Percentiles rank a stretch among this genome's conserved stretches.
These are phyloP conservation scores for Penicillium flavigenum DNA, from an alignment of 495 filamentous ascomycete genomes.

Conservation along the genomic window DNA sequence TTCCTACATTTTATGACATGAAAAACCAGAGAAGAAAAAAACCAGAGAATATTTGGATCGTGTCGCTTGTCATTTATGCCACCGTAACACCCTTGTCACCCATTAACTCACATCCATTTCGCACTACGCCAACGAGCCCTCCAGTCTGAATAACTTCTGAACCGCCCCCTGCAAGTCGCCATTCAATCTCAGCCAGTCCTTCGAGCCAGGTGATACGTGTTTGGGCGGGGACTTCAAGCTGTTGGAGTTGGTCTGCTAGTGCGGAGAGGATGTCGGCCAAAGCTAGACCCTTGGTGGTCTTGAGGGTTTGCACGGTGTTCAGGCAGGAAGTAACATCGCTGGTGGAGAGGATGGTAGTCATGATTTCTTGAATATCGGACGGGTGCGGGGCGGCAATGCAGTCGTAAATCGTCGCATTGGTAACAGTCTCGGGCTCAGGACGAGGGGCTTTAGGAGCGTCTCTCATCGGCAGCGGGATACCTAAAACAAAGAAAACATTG, in stretches of 20 bases:
- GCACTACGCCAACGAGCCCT: constrained; percentile 83
- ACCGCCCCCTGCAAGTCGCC: constrained; percentile 82
- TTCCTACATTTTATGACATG: neutral
- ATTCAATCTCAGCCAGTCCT: constrained; percentile 89
- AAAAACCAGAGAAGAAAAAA: neutral
- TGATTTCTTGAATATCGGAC: constrained; percentile 79
- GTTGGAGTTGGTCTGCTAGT: constrained; percentile 74
- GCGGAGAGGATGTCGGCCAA: constrained; percentile 90
- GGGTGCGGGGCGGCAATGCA: constrained; percentile 97
- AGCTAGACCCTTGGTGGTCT: constrained; percentile 82
- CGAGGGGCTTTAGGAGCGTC: constrained; percentile 57
- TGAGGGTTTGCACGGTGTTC: constrained; percentile 80
- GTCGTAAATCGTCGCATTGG: constrained; percentile 89
- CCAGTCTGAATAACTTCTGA: constrained; percentile 91
- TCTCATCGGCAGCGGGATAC: constrained; percentile 69
- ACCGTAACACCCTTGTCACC: constrained; percentile 27
- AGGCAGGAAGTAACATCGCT: constrained; percentile 85
- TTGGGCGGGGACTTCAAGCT: constrained; percentile 81
- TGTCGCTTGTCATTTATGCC: constrained; percentile 19
- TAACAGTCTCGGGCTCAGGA: constrained; percentile 72
- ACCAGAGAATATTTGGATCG: neutral
- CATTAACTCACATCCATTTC: constrained; percentile 81
- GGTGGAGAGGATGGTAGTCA: constrained; percentile 75
- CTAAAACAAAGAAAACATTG: constrained; percentile 20
- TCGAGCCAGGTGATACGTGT: constrained; percentile 90